Conservation (phyloP, 306 rosid species). For the Cercis canadensis region DNA sequence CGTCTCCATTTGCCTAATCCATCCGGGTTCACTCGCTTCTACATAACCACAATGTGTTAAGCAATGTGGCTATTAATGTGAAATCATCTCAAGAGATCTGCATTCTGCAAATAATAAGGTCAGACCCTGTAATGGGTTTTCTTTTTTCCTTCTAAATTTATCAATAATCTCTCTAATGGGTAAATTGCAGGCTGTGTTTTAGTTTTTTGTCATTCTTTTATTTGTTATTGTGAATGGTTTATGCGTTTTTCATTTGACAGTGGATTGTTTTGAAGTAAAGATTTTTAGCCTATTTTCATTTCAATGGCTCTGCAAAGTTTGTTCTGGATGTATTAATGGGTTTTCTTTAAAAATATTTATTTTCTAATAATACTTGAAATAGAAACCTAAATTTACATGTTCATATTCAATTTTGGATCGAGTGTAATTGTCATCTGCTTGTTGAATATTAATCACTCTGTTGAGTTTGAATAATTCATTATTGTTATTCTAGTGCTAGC, state of each 20-base stretch:
- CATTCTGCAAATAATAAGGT: slow-evolving; percentile 41
- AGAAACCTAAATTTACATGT: slow-evolving; percentile 24
- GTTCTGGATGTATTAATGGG: neutral
- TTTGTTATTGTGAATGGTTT: neutral
- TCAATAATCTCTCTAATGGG: neutral
- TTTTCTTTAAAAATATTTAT: neutral
- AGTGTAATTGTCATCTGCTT: slow-evolving; percentile 13
- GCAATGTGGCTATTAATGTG: neutral
- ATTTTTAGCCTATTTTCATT: slow-evolving; percentile 5
- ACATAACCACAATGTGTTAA: neutral
- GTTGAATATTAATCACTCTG: slow-evolving; percentile 12
- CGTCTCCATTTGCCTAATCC: slow-evolving; percentile 20
- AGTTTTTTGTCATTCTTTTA: neutral
- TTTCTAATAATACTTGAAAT: neutral
- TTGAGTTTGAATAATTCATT: too few species aligned
- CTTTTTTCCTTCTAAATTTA: neutral
- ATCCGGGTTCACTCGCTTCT: slow-evolving; percentile 14
- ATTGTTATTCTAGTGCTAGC: neutral
- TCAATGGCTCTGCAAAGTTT: slow-evolving; percentile 6
- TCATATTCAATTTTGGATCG: slow-evolving; percentile 27
- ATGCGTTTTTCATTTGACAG: too few species aligned
- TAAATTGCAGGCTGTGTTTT: neutral
- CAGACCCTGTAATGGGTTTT: slow-evolving; percentile 20
- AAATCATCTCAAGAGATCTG: slow-evolving; percentile 35
- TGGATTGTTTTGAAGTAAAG: too few species aligned